Base-by-base conservation (phyloP, 2,329 filamentous ascomycete genomes). In the Botrytis aclada region DNA sequence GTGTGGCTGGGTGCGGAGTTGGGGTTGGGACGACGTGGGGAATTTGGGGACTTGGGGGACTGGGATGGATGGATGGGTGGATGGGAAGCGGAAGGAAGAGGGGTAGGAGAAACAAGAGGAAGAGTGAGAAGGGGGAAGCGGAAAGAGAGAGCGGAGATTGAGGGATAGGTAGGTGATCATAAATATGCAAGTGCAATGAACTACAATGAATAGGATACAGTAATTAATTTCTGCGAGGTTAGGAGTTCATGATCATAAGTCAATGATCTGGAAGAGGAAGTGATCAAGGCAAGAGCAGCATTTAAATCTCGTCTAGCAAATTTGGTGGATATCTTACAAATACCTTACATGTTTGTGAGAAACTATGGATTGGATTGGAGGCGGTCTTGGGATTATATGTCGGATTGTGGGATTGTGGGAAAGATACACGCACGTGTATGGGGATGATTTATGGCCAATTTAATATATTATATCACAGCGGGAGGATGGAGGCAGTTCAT, bases 41-140 rank as follows among this genome's bases (percentile, higher is more conserved):
- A 12, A 5, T 51, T 51, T n/a, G n/a, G n/a, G n/a, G n/a, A n/a
- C n/a, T 25, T 25, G 45, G 45, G 8, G 45, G 8, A 2, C 16
- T 54, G 14, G 47, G 25, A 51, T 37, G 20, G 2, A 51, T 56
- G 51, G n/a, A 56, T 16, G 51, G n/a, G n/a, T 2, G 9, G 47
- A 22, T 56, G 20, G 4, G 20, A 20, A 10, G 20, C 25, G 20
- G 2, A 6, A 1, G 29, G n/a, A 25, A 20, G 14, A 20, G 32
- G 16, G 29, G 0, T 10, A 18, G 29, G 16, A 32, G 9, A 12
- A 2, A 10, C 0, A 1, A 32, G 1, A 8, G 18, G 20, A 12
- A 4, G 4, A 20, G 9, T 22, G 4, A 25, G 25, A 29, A n/a
- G 25, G 47, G 5, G 9, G 5, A 5, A 56, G 9, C 2, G n/a